Evolutionary conservation across 441 rosid genomes (phyloP), one percentile per base, ranked within the genome.

Genomic region (Arabidopsis hybrid): DNA sequence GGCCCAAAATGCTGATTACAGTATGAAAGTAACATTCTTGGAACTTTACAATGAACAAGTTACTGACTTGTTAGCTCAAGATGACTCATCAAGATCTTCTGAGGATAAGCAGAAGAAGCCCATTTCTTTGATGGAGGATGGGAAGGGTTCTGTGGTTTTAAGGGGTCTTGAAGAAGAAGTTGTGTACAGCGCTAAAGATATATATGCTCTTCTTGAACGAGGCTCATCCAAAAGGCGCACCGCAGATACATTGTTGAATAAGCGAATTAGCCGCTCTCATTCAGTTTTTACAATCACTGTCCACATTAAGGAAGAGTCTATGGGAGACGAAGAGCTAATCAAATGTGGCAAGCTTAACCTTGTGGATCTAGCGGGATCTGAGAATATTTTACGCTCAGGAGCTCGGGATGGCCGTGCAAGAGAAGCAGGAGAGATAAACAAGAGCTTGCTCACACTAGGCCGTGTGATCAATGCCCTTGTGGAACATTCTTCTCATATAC

Each of bases 311-410:
- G 97, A 95, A 82, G 89, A 92, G 9, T 73, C 89, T 16, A 72
- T 88, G 56, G 97, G 91, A 67, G 97, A 89, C 21, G 97, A 90
- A 64, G 97, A 95, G 67, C 73, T 95, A 31, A 90, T 95, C 53
- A 95, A 95, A 81, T 95, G 99, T 68, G 97, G 97, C 50, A 95
- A 92, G 86, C 97, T 95, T 76, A 89, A 92, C 77, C 97, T 95
- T 77, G 99, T 95, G 74, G 99, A 95, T 87, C 79, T 95, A 85
- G 99, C 99, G 10, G 99, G 99, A 47, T 94, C 99, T 12, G 99
- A 95, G 75, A 95, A 95, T 65, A 90, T 95, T 71, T 88, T 89
- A 36, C 90, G 97, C 8, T 92, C 96, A 8, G 99, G 97, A 68
- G 86, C 97, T 66, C 78, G 97, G 67, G 99, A 90, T 92, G 90